These are phyloP conservation scores for Venturia carpophila DNA, from an alignment of 2,329 filamentous ascomycete species.

Conservation along the genomic window DNA sequence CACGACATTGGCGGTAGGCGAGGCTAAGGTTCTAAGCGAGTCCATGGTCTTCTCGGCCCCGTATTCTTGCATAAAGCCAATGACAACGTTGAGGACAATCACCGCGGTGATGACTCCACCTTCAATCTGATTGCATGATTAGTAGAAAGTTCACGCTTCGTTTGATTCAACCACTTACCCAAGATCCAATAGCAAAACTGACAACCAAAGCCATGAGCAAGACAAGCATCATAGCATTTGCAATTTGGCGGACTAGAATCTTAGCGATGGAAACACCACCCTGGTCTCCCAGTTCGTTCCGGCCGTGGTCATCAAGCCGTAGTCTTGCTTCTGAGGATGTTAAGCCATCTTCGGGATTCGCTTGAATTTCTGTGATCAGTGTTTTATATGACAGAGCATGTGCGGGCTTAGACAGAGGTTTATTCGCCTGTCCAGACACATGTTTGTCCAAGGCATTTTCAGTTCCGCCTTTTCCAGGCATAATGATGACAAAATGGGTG, in stretches of 20 bases:
- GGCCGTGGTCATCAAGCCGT: constrained; percentile 9
- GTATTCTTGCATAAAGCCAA: constrained; percentile 48
- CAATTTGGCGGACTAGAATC: constrained; percentile 69
- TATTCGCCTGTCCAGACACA: constrained; percentile 17
- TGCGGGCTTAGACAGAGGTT: constrained; percentile 14
- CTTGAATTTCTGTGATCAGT: constrained; percentile 10
- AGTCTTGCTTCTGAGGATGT: constrained; percentile 14
- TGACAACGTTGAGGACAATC: constrained; percentile 59
- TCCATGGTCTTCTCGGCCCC: constrained; percentile 37
- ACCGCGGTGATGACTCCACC: constrained; percentile 56
- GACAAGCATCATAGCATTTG: constrained; percentile 67
- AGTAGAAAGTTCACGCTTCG: neutral
- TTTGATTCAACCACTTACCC: neutral
- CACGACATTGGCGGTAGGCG: constrained; percentile 33
- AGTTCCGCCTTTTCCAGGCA: constrained; percentile 17
- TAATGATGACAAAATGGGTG: neutral
- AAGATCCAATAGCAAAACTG: constrained; percentile 54
- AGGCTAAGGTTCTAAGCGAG: constrained; percentile 34
- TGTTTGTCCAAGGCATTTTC: neutral
- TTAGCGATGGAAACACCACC: constrained; percentile 30
- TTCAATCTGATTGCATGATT: constrained; percentile 46
- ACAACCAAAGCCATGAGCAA: constrained; percentile 66
- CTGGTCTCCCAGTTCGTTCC: constrained; percentile 13
- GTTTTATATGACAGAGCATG: constrained; percentile 12
- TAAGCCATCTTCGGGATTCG: constrained; percentile 13